Evolutionary conservation across 2,329 filamentous ascomycete species (phyloP).

Genomic region (Aspergillus puulaauensis): DNA sequence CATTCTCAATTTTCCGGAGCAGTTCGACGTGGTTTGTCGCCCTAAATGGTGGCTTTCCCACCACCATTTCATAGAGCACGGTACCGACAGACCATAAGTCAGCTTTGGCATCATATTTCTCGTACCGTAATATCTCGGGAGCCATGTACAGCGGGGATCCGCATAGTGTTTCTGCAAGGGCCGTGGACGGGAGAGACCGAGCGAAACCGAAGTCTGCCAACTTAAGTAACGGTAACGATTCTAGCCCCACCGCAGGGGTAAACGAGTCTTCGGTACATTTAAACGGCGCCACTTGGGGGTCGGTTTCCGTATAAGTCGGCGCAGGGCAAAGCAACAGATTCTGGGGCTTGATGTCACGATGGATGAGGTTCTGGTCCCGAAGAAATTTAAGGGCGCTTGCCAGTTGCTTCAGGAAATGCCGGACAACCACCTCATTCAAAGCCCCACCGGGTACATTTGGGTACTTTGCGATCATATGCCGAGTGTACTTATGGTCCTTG

Average conservation of each 20-base stretch:
- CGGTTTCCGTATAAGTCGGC: slow-evolving; percentile 65
- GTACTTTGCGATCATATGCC: slow-evolving; percentile 91
- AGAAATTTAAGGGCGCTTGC: slow-evolving; percentile 89
- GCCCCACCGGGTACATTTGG: slow-evolving; percentile 79
- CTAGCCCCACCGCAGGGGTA: slow-evolving; percentile 75
- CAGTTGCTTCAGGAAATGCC: slow-evolving; percentile 95
- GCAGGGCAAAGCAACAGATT: slow-evolving; percentile 90
- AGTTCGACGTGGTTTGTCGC: slow-evolving; percentile 94
- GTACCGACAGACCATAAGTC: slow-evolving; percentile 98
- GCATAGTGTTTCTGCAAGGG: slow-evolving; percentile 91
- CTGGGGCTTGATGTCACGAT: slow-evolving; percentile 96
- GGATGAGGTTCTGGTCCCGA: slow-evolving; percentile 80
- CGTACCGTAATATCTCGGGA: slow-evolving; percentile 93
- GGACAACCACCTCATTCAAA: slow-evolving; percentile 93
- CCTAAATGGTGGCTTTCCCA: slow-evolving; percentile 84
- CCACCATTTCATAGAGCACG: slow-evolving; percentile 93
- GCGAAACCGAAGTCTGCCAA: slow-evolving; percentile 99
- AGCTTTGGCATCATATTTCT: slow-evolving; percentile 95
- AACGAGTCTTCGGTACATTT: slow-evolving; percentile 79
- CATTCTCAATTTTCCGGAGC: slow-evolving; percentile 84
- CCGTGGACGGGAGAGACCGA: slow-evolving; percentile 83
- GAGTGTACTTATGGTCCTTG: slow-evolving; percentile 73
- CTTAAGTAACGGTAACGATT: slow-evolving; percentile 91
- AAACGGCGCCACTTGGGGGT: slow-evolving; percentile 65
- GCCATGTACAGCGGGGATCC: slow-evolving; percentile 98